phyloP scores from a whole-genome alignment of 306 rosid species.

The Fagus crenata region DNA sequence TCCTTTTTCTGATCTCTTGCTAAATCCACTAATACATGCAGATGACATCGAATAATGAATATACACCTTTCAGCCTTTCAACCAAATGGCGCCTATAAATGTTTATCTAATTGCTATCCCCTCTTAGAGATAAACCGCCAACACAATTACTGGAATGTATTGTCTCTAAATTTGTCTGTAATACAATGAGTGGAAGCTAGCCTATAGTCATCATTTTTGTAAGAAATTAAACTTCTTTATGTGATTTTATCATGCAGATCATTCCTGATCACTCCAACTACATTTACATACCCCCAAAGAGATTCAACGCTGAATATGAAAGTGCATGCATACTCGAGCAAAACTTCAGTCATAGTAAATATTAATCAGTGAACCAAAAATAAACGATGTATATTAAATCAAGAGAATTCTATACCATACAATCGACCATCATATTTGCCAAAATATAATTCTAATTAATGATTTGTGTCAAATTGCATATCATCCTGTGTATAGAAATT shows the following conservation, averaged over 20 bases:
- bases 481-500: neutral
- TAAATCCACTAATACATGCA: too few relatives aligned
- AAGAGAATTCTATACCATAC: neutral
- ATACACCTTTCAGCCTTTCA: too few relatives aligned
- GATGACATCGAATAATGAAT: too few relatives aligned
- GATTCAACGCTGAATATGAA: neutral
- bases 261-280: neutral
- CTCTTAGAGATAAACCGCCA: too few relatives aligned
- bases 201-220: too few relatives aligned
- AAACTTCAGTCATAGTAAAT: neutral
- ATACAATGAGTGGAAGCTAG: too few relatives aligned
- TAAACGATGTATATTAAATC: neutral
- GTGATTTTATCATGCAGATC: neutral
- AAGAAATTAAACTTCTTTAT: neutral
- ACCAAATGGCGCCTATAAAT: too few relatives aligned
- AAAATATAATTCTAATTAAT: neutral
- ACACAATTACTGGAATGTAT: too few relatives aligned
- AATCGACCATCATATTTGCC: neutral
- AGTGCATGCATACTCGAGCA: neutral
- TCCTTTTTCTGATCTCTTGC: too few relatives aligned
- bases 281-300: too few relatives aligned
- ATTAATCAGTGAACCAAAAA: neutral
- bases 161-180: too few relatives aligned
- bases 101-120: too few relatives aligned
- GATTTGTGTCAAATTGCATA: neutral